phyloP scores from a whole-genome alignment of 306 rosid genomes.

The Datisca glomerata region DNA sequence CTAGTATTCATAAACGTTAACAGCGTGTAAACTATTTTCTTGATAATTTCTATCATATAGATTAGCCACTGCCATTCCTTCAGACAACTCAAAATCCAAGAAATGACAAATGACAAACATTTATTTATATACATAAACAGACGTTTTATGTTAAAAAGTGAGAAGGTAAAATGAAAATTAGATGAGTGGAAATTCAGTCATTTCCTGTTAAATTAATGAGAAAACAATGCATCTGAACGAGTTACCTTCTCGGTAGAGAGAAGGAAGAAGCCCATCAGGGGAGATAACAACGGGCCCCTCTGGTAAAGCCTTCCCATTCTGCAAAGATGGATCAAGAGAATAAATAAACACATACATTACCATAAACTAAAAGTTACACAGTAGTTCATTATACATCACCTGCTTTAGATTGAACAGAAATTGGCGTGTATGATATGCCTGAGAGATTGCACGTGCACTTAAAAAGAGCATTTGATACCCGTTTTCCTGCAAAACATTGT shows the following conservation, averaged over 20 bases:
- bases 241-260: conserved; percentile 92
- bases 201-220: too few species aligned
- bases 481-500: conserved; percentile 53
- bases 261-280: conserved; percentile 94
- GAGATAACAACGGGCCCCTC: conserved; percentile 97
- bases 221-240: neutral
- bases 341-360: conserved; percentile 3
- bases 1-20: too few species aligned
- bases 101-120: too few species aligned
- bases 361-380: conserved; percentile 10
- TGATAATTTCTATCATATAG: too few species aligned
- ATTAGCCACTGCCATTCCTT: too few species aligned
- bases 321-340: conserved; percentile 15
- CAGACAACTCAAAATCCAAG: too few species aligned
- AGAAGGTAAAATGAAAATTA: too few species aligned
- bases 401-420: conserved; percentile 85
- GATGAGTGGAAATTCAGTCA: neutral
- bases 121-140: too few species aligned
- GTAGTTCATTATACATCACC: conserved; percentile 31
- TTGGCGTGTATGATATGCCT: conserved; percentile 74
- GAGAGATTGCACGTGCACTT: conserved; percentile 97
- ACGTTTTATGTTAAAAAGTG: too few species aligned
- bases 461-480: conserved; percentile 92
- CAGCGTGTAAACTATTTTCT: too few species aligned
- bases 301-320: conserved; percentile 91